A percentile compares a stretch with the other conserved stretches of the same genome.
phyloP scores from a whole-genome alignment of 495 filamentous ascomycete species.

The Chaetomium fimeti region DNA sequence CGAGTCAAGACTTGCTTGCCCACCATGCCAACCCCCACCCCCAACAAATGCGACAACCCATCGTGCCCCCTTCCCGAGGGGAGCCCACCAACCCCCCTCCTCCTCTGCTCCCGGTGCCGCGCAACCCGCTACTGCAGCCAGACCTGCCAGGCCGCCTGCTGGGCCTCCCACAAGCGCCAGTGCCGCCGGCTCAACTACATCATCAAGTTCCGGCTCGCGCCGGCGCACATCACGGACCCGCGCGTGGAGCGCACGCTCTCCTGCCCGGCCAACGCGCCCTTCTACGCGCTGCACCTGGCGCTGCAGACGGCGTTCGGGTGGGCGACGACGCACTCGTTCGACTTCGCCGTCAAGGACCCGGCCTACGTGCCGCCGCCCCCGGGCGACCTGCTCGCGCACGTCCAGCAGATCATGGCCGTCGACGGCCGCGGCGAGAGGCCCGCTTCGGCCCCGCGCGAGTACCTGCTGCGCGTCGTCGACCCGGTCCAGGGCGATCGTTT shows the following conservation, averaged over 20 bases:
- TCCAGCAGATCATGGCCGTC: neutral
- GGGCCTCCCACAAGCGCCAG: slow-evolving; percentile 26
- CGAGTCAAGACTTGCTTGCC: neutral
- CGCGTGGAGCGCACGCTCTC: slow-evolving; percentile 38
- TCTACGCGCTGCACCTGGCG: slow-evolving; percentile 35
- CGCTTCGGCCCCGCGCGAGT: slow-evolving; percentile 6
- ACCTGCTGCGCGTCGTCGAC: slow-evolving; percentile 18
- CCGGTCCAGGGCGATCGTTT: neutral
- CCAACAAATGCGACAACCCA: slow-evolving; percentile 14
- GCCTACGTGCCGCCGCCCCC: slow-evolving; percentile 1
- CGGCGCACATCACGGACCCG: slow-evolving; percentile 30
- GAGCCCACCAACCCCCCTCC: neutral
- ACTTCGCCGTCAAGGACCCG: slow-evolving; percentile 28
- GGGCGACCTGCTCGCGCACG: neutral
- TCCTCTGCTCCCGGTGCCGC: slow-evolving; percentile 16
- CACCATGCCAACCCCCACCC: neutral
- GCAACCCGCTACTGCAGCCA: slow-evolving; percentile 17
- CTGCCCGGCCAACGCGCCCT: slow-evolving; percentile 32
- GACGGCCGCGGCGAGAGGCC: too few relatives aligned
- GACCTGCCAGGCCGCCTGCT: slow-evolving; percentile 20
- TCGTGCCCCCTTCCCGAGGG: neutral
- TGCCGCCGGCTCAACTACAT: slow-evolving; percentile 32
- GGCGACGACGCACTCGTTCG: slow-evolving; percentile 29
- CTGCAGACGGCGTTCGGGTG: slow-evolving; percentile 39
- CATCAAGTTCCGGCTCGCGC: slow-evolving; percentile 27